phyloP scores from a whole-genome alignment of 2,329 filamentous ascomycete genomes.

The Biscogniauxia mediterranea region DNA sequence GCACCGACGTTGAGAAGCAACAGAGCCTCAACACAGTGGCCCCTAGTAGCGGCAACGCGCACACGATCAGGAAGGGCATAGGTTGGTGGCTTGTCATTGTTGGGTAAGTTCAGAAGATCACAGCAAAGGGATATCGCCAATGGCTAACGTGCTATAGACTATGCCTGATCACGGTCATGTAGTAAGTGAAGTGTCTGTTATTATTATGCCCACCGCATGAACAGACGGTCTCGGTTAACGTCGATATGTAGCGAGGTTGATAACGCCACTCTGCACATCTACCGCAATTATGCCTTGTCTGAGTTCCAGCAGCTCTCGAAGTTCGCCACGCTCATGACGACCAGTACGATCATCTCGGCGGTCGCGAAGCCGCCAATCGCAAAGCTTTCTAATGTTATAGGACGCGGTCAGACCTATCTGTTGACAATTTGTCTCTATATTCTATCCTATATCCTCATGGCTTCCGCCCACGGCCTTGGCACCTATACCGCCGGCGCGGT shows the following conservation, averaged over 20 bases:
- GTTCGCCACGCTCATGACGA: slow-evolving; percentile 31
- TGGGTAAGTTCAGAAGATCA: neutral
- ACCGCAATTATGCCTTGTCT: slow-evolving; percentile 33
- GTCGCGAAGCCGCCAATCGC: slow-evolving; percentile 60
- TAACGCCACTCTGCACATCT: slow-evolving; percentile 25
- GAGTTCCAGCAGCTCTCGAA: slow-evolving; percentile 32
- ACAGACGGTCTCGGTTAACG: slow-evolving; percentile 1
- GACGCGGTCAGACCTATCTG: slow-evolving; percentile 59
- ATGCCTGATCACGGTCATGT: slow-evolving; percentile 24
- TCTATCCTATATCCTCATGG: slow-evolving; percentile 57
- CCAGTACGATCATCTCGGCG: slow-evolving; percentile 41
- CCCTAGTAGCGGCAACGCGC: no score
- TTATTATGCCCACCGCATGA: neutral
- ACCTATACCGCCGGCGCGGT: slow-evolving; percentile 53
- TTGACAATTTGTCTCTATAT: slow-evolving; percentile 53
- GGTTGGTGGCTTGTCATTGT: neutral
- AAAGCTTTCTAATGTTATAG: slow-evolving; percentile 61
- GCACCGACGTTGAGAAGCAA: no score
- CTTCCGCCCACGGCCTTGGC: slow-evolving; percentile 50
- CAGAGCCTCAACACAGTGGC: no score
- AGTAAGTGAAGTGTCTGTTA: slow-evolving; percentile 14
- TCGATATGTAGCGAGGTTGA: slow-evolving; percentile 16
- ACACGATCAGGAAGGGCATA: neutral
- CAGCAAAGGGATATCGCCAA: neutral
- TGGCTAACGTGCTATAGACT: slow-evolving; percentile 11